Percentiles rank a stretch among this genome's conserved stretches.
Conservation (phyloP, 257 asterid species). For the Forsythia suspensa region DNA sequence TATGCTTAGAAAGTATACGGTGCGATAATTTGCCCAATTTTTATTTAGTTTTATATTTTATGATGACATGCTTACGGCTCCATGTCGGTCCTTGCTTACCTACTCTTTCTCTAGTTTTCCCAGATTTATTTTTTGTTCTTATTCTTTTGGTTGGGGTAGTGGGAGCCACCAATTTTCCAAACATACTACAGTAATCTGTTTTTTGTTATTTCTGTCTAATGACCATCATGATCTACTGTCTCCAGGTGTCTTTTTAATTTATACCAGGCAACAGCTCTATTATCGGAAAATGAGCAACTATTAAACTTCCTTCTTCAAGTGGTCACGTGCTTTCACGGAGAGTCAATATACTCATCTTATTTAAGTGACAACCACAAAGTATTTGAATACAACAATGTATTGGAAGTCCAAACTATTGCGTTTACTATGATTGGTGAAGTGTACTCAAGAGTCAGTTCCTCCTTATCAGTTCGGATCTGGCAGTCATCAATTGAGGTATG, state of each 20-base stretch:
- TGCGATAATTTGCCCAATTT: conserved; percentile 22
- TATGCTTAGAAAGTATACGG: conserved; percentile 71
- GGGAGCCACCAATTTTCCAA: neutral
- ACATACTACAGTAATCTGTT: neutral
- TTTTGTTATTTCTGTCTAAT: neutral
- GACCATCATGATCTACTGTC: conserved; percentile 9
- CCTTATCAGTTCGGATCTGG: conserved; percentile 65
- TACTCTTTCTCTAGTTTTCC: neutral
- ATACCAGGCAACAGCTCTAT: conserved; percentile 46
- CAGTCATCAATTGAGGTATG: conserved; percentile 80
- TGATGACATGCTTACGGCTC: conserved; percentile 19
- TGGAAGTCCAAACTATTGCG: conserved; percentile 61
- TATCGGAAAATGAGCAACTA: conserved; percentile 57
- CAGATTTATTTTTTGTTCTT: conserved; percentile 7
- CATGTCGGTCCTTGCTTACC: conserved; percentile 5
- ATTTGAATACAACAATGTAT: conserved; percentile 31
- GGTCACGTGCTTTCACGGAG: conserved; percentile 48
- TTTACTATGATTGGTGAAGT: conserved; percentile 71
- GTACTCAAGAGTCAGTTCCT: conserved; percentile 63
- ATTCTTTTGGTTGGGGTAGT: conserved; percentile 8
- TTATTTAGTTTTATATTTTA: neutral
- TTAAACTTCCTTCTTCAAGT: conserved; percentile 64
- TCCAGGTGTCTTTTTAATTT: conserved; percentile 64
- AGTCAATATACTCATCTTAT: conserved; percentile 36
- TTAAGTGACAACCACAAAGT: conserved; percentile 36